These are phyloP conservation scores for Metschnikowia continentalis DNA, from an alignment of 805 yeast genomes.

Conservation along the genomic window DNA sequence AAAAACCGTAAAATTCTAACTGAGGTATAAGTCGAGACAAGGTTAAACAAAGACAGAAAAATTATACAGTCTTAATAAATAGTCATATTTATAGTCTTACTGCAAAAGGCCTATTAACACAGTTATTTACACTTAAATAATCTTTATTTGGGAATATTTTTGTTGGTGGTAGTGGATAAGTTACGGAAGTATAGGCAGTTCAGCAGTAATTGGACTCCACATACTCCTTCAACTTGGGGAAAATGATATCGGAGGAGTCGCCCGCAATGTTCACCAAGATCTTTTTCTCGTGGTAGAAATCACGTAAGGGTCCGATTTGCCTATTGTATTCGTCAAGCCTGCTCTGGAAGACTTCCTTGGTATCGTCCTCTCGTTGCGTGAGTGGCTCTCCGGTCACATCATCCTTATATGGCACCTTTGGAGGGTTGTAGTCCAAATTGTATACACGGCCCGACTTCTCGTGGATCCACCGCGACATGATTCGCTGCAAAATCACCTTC, in stretches of 20 bases:
- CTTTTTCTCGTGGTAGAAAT: slow-evolving; percentile 45
- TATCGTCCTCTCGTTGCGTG: slow-evolving; percentile 78
- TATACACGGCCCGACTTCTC: slow-evolving; percentile 81
- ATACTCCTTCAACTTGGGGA: slow-evolving; percentile 57
- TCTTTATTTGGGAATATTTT: not conserved
- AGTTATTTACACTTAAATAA: too few species aligned
- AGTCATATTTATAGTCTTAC: too few species aligned
- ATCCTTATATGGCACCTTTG: slow-evolving; percentile 73
- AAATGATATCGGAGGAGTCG: slow-evolving; percentile 77
- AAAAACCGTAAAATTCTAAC: too few species aligned
- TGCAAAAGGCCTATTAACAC: too few species aligned
- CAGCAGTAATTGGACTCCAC: slow-evolving; percentile 21
- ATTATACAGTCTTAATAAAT: too few species aligned
- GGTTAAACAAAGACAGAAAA: too few species aligned
- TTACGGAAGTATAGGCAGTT: not conserved
- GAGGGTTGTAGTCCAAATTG: slow-evolving; percentile 84
- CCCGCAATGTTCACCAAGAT: slow-evolving; percentile 61
- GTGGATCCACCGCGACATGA: slow-evolving; percentile 84
- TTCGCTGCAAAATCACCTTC: slow-evolving; percentile 72
- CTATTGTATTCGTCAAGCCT: slow-evolving; percentile 61
- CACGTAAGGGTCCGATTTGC: slow-evolving; percentile 60
- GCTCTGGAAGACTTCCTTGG: slow-evolving; percentile 62
- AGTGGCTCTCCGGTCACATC: slow-evolving; percentile 89
- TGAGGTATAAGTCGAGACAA: too few species aligned
- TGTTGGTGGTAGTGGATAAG: not conserved